A percentile compares a stretch with the other conserved stretches of the same genome.
phyloP scores from a whole-genome alignment of 2,329 filamentous ascomycete species.

The Penicillium sp. region DNA sequence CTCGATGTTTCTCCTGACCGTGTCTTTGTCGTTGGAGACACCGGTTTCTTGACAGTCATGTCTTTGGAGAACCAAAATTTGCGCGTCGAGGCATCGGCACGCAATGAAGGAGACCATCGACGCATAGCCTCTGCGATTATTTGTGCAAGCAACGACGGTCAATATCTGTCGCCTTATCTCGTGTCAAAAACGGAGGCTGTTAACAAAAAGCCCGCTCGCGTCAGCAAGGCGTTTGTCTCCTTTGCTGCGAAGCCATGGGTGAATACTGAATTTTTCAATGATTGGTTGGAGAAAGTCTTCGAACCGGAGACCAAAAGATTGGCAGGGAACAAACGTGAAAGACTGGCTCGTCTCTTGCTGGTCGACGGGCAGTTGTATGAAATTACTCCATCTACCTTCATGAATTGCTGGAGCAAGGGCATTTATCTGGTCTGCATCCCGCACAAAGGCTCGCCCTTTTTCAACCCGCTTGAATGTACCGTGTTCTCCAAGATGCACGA shows the following conservation, averaged over 20 bases:
- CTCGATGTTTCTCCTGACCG: neutral
- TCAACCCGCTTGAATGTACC: neutral
- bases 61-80: neutral
- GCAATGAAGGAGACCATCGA: neutral
- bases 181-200: neutral
- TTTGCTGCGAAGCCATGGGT: neutral
- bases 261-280: neutral
- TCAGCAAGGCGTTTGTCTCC: neutral
- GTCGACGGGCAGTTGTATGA: neutral
- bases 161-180: neutral
- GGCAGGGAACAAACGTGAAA: neutral
- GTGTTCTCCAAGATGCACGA: neutral
- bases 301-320: neutral
- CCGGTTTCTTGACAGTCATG: neutral
- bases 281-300: neutral
- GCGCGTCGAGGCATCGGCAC: neutral
- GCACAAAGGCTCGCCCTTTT: neutral
- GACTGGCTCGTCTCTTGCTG: neutral
- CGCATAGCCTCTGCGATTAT: neutral
- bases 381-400: neutral
- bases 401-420: neutral
- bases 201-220: neutral
- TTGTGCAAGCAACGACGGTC: neutral
- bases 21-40: neutral
- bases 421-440: neutral